Evolutionary conservation across 2,329 filamentous ascomycete genomes (phyloP).

Genomic region (Coniella vitis): DNA sequence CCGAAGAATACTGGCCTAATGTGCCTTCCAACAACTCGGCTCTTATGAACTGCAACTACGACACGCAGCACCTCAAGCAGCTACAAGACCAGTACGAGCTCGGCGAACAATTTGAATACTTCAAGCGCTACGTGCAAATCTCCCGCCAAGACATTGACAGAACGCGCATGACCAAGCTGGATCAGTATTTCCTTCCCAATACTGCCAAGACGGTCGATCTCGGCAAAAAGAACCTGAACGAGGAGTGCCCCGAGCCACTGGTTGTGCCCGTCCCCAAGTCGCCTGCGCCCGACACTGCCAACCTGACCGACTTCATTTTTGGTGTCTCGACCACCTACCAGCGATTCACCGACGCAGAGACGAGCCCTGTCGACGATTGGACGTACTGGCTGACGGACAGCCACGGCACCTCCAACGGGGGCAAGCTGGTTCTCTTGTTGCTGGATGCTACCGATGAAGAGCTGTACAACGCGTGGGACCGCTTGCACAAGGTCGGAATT

Average conservation of each 20-base stretch:
- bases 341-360: slow-evolving; percentile 44
- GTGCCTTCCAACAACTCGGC: slow-evolving; percentile 31
- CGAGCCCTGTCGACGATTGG: slow-evolving; percentile 51
- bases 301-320: slow-evolving; percentile 52
- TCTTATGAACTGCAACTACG: slow-evolving; percentile 43
- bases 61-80: slow-evolving; percentile 38
- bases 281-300: slow-evolving; percentile 41
- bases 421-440: slow-evolving; percentile 47
- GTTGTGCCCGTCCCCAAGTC: slow-evolving; percentile 45
- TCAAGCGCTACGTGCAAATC: slow-evolving; percentile 48
- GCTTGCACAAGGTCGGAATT: slow-evolving; percentile 42
- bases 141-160: slow-evolving; percentile 42
- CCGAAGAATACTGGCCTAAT: slow-evolving; percentile 7
- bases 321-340: slow-evolving; percentile 53
- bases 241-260: slow-evolving; percentile 42
- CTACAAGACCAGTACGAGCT: slow-evolving; percentile 42
- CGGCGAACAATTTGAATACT: slow-evolving; percentile 46
- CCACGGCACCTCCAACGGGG: slow-evolving; percentile 48
- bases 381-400: slow-evolving; percentile 54
- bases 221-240: slow-evolving; percentile 32
- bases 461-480: slow-evolving; percentile 40
- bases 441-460: slow-evolving; percentile 46
- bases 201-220: slow-evolving; percentile 43
- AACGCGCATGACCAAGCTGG: slow-evolving; percentile 44
- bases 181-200: slow-evolving; percentile 39